Percentiles rank a stretch among this genome's conserved stretches.
These are phyloP conservation scores for Ophiostoma pallidulum DNA, from an alignment of 2,329 filamentous ascomycete species.

Conservation along the genomic window DNA sequence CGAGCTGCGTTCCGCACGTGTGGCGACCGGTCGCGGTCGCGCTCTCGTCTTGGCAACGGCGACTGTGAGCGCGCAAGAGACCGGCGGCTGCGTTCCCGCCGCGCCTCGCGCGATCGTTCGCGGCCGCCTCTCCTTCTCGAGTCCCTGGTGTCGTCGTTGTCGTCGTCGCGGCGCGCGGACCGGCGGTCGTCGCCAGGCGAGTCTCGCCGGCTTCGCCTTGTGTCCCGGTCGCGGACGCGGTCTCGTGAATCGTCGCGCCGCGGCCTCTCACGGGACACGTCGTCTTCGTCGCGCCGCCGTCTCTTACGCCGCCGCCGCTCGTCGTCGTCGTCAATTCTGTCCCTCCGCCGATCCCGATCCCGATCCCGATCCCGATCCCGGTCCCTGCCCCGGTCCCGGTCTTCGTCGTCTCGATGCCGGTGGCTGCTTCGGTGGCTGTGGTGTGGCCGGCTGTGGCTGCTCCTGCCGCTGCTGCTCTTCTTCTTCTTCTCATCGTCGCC, in stretches of 20 bases:
- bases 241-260: constrained; percentile 22
- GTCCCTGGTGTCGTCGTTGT: not conserved
- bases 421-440: constrained; percentile 17
- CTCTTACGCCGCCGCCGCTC: constrained; percentile 8
- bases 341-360: not conserved
- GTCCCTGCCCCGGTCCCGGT: constrained; percentile 30
- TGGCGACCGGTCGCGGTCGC: not conserved
- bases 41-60: constrained; percentile 19
- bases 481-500: constrained; percentile 24
- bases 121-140: not conserved
- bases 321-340: constrained; percentile 22
- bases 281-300: constrained; percentile 21
- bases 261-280: constrained; percentile 13
- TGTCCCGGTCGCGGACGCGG: not conserved
- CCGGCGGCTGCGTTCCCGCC: not conserved
- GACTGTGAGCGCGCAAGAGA: constrained; percentile 19
- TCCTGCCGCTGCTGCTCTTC: constrained; percentile 18
- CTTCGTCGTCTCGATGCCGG: constrained; percentile 27
- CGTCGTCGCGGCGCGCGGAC: not conserved
- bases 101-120: not conserved
- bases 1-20: constrained; percentile 6
- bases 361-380: constrained; percentile 21
- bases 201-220: not conserved
- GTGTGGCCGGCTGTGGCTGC: constrained; percentile 12
- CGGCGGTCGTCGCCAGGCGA: constrained; percentile 1